Evolutionary conservation across 2,329 filamentous ascomycete genomes (phyloP).

Genomic region (Chaetomium strumarium): DNA sequence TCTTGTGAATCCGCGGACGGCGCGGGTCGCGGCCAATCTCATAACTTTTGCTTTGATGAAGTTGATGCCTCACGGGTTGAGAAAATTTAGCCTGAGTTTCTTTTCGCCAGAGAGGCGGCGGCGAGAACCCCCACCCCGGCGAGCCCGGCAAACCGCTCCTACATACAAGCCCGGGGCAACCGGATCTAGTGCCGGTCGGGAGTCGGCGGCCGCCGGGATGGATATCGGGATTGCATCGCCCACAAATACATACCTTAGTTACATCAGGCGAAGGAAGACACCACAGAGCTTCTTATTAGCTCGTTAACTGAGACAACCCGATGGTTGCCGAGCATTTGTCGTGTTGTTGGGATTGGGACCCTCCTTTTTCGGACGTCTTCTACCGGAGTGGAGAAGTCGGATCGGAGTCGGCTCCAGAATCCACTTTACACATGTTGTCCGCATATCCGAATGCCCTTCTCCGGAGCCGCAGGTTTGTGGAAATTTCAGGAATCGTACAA

Average conservation of each 20-base stretch:
- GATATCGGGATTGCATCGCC: not conserved
- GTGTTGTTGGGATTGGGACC: not conserved
- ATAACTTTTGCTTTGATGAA: no score
- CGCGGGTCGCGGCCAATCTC: no score
- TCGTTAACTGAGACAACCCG: not conserved
- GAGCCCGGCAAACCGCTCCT: no score
- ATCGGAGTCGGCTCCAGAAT: not conserved
- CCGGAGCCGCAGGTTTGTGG: slow-evolving; percentile 11
- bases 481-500: not conserved
- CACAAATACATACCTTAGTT: no score
- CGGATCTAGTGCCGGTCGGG: slow-evolving; percentile 7
- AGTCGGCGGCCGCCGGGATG: slow-evolving; percentile 9
- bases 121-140: not conserved
- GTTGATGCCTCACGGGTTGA: not conserved
- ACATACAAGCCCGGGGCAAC: not conserved
- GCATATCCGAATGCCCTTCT: not conserved
- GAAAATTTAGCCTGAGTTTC: not conserved
- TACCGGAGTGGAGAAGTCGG: not conserved
- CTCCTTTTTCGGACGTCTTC: not conserved
- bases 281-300: no score
- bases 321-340: not conserved
- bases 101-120: not conserved
- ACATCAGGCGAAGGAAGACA: no score
- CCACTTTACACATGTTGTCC: no score
- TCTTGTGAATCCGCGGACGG: not conserved